Evolutionary conservation across 352 stramenopile species (phyloP).

Genomic region (Globisporangium cylindrosporum): DNA sequence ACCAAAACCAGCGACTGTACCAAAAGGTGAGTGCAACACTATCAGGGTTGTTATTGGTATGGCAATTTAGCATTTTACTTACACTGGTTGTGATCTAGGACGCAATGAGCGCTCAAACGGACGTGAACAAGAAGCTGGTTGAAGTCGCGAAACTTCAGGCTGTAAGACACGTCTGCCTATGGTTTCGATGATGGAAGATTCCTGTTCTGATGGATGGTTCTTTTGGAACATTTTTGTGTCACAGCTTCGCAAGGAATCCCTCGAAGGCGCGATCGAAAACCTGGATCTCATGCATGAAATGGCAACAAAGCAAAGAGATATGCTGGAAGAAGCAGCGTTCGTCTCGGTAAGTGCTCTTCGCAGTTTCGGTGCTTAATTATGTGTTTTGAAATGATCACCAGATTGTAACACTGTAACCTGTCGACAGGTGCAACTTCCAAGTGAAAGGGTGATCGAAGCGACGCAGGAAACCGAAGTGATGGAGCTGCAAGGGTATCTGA

Average conservation of each 20-base stretch:
- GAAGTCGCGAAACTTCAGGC: constrained; percentile 63
- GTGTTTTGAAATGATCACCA: neutral
- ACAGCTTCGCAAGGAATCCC: constrained; percentile 70
- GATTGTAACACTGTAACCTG: neutral
- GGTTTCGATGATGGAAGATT: neutral
- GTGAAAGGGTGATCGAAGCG: constrained; percentile 78
- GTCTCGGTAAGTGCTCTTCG: constrained; percentile 44
- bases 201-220: neutral
- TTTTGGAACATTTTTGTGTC: neutral
- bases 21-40: constrained; percentile 28
- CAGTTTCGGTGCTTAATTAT: neutral
- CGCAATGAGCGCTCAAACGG: constrained; percentile 47
- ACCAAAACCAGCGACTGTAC: constrained; percentile 54
- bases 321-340: constrained; percentile 78
- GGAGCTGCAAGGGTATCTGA: constrained; percentile 78
- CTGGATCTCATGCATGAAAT: constrained; percentile 64
- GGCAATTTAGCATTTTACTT: neutral
- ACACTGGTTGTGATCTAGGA: constrained; percentile 22
- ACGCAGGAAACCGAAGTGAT: constrained; percentile 61
- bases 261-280: constrained; percentile 65
- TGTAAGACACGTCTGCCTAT: constrained; percentile 26
- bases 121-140: constrained; percentile 65
- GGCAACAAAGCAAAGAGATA: constrained; percentile 60
- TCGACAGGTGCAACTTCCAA: constrained; percentile 60
- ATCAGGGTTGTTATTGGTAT: neutral